Evolutionary conservation across 176 grass and related monocot genomes (phyloP), one percentile per base, ranked within the genome.

Genomic region (Canna indica): DNA sequence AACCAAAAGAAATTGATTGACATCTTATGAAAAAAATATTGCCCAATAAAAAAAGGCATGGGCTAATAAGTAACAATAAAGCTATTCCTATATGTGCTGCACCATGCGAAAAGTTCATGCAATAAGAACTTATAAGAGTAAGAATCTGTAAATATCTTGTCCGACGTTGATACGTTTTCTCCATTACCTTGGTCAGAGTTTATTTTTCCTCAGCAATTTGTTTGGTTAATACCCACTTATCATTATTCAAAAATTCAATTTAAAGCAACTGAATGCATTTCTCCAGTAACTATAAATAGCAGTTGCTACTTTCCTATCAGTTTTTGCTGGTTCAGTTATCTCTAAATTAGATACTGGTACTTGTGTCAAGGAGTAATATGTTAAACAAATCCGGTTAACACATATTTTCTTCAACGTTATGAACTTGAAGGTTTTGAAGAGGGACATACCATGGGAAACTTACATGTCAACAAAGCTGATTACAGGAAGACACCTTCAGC

Each of bases 361-460:
- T 0, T 76, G 7, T 79, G 16, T 13, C 5, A 32, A 69, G 12
- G 10, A 8, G 22, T 67, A 76, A 58, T 36, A 57, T 63, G 10
- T 30, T 18, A 33, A 33, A 66, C 20, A 38, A 66, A 41, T 32
- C 8, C 22, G 24, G 20, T 25, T 38, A 38, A n/a, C 33, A n/a
- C 35, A 65, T n/a, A n/a, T 36, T n/a, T 66, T 5, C 24, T 39
- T 38, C 35, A 66, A n/a, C 59, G 3, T 76, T 77, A 66, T 79
- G 63, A 65, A 46, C 82, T 75, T 85, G 54, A 81, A 99, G 94
- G 90, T 99, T 82, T 86, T 99, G 59, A 93, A 90, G 71, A 79
- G 84, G 44, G 94, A 99, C 71, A 99, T 99, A 78, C 90, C 94
- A 90, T 99, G 94, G 94, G 94, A 99, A 76, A 79, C 87, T 76